phyloP scores from a whole-genome alignment of 192 early-diverging fungal species.

The Rhizophagus sp. region DNA sequence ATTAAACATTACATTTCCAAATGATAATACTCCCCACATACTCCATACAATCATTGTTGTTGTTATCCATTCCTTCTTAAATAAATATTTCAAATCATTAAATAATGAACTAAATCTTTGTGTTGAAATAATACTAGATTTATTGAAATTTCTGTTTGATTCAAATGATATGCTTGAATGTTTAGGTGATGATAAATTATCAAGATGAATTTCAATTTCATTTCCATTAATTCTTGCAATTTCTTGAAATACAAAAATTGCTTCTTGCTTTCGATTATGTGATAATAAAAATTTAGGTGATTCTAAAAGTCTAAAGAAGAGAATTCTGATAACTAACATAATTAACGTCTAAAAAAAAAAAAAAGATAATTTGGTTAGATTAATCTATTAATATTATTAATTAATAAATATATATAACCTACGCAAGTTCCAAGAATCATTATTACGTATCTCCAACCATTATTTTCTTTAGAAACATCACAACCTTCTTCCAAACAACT shows the following conservation, averaged over 20 bases:
- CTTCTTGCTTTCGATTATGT: conserved; percentile 63
- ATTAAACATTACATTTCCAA: conserved; percentile 87
- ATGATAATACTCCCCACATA: conserved; percentile 77
- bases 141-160: neutral
- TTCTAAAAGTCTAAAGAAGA: conserved; percentile 72
- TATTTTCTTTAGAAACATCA: conserved; percentile 61
- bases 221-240: conserved; percentile 67
- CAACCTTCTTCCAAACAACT: conserved; percentile 63
- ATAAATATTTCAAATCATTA: conserved; percentile 49
- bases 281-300: conserved; percentile 78
- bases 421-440: conserved; percentile 53
- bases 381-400: neutral
- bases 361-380: neutral
- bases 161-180: neutral
- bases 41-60: conserved; percentile 73
- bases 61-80: conserved; percentile 51
- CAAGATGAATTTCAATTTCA: conserved; percentile 30
- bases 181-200: neutral
- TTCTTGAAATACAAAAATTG: conserved; percentile 63
- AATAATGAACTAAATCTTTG: conserved; percentile 4
- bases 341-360: conserved; percentile 49
- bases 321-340: conserved; percentile 69
- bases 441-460: conserved; percentile 80
- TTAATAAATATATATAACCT: conserved; percentile 6
- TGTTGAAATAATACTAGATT: conserved; percentile 17